Evolutionary conservation across 73 alveolate genomes (phyloP).

Genomic region (Diophrys appendiculata): DNA sequence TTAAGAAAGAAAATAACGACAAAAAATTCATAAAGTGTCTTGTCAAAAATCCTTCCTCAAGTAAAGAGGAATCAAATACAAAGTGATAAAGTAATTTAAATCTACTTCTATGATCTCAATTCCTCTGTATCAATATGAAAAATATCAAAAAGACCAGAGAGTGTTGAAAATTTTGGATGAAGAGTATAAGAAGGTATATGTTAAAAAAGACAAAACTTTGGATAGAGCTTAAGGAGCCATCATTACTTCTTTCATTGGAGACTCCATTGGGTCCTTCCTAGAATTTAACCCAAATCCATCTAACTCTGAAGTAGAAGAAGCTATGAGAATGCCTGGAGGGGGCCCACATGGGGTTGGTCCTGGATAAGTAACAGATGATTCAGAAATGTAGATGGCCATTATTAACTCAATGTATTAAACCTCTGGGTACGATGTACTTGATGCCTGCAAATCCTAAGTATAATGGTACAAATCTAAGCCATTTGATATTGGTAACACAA

Average conservation of each 20-base stretch:
- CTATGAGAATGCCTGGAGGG: constrained; percentile 38
- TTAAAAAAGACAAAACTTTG: neutral
- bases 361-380: constrained; percentile 56
- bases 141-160: no score
- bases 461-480: constrained; percentile 26
- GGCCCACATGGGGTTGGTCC: constrained; percentile 3
- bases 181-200: no score
- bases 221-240: constrained; percentile 27
- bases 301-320: constrained; percentile 9
- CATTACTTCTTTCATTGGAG: constrained; percentile 60
- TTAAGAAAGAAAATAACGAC: no score
- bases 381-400: constrained; percentile 47
- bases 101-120: no score
- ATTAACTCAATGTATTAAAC: constrained; percentile 30
- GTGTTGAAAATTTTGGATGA: no score
- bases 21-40: no score
- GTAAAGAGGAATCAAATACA: no score
- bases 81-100: no score
- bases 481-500: constrained; percentile 43
- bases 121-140: no score
- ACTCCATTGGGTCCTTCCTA: constrained; percentile 46
- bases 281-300: constrained; percentile 19
- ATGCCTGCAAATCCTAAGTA: no score
- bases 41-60: no score
- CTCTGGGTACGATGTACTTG: no score